Evolutionary conservation across 345 rosid genomes (phyloP).

Genomic region (Triadica sebifera): DNA sequence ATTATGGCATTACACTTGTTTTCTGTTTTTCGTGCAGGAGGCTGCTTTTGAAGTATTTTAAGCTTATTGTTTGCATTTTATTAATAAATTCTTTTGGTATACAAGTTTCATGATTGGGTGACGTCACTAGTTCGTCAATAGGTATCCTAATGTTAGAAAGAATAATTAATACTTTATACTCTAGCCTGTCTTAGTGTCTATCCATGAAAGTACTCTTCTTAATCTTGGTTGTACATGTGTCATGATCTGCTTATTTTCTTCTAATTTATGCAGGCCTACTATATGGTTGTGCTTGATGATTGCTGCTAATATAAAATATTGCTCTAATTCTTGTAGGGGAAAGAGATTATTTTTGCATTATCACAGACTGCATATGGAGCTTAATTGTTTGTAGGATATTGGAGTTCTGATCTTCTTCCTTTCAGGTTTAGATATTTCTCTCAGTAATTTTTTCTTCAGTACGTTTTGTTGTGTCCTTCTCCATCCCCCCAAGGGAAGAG

Average conservation of each 20-base stretch:
- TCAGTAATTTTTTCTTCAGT: conserved; percentile 12
- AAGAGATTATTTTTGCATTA: conserved; percentile 57
- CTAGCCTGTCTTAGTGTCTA: neutral
- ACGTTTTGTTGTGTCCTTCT: neutral
- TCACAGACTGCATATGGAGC: conserved; percentile 87
- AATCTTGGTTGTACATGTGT: neutral
- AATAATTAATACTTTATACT: conserved; percentile 1
- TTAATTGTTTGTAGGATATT: conserved; percentile 70
- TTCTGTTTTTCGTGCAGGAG: neutral
- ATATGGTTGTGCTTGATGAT: conserved; percentile 7
- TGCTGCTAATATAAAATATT: neutral
- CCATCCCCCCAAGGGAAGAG: neutral
- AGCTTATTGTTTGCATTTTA: neutral
- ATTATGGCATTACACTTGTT: neutral
- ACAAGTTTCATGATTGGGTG: neutral
- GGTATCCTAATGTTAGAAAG: neutral
- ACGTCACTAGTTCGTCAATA: neutral
- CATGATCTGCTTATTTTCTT: neutral
- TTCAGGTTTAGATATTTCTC: conserved; percentile 58
- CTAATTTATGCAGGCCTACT: neutral
- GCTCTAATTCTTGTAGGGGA: conserved; percentile 49
- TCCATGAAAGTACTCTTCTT: neutral
- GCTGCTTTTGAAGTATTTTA: neutral
- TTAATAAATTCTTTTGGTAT: neutral
- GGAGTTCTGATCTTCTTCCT: conserved; percentile 76